A percentile compares a stretch with the other conserved stretches of the same genome.
Evolutionary conservation across 2,329 filamentous ascomycete genomes (phyloP).

Genomic region (Calonectria crousiana): DNA sequence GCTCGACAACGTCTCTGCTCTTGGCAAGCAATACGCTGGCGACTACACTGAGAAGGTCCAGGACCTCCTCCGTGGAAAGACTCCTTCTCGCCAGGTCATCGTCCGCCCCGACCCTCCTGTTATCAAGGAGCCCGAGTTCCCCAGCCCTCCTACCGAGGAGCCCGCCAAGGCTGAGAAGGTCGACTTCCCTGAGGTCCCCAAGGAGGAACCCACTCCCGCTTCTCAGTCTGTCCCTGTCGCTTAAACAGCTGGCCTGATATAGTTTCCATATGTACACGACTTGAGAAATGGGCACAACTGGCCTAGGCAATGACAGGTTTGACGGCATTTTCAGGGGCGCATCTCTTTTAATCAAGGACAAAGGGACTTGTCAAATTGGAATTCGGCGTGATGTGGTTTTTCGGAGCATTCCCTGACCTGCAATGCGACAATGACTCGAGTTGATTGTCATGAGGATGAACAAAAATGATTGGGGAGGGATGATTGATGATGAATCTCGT

Average conservation of each 20-base stretch:
- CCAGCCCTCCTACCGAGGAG: slow-evolving; percentile 53
- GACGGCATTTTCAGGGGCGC: slow-evolving; percentile 46
- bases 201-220: slow-evolving; percentile 31
- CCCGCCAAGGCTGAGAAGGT: slow-evolving; percentile 42
- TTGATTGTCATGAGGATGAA: slow-evolving; percentile 39
- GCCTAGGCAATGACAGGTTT: slow-evolving; percentile 43
- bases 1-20: slow-evolving; percentile 70
- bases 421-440: slow-evolving; percentile 44
- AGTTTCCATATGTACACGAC: slow-evolving; percentile 45
- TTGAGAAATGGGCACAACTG: slow-evolving; percentile 41
- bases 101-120: slow-evolving; percentile 49
- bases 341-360: slow-evolving; percentile 41
- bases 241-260: slow-evolving; percentile 42
- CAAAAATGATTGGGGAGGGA: slow-evolving; percentile 34
- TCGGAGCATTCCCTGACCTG: slow-evolving; percentile 42
- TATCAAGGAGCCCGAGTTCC: slow-evolving; percentile 50
- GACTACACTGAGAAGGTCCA: slow-evolving; percentile 78
- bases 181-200: slow-evolving; percentile 39
- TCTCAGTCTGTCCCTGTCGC: slow-evolving; percentile 46
- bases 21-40: slow-evolving; percentile 76
- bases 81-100: slow-evolving; percentile 56
- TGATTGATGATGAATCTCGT: slow-evolving; percentile 30
- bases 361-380: slow-evolving; percentile 43
- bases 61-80: slow-evolving; percentile 68
- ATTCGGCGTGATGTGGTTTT: slow-evolving; percentile 41